Conservation (phyloP, 352 stramenopile species). For the Phytophthora pinifolia region DNA sequence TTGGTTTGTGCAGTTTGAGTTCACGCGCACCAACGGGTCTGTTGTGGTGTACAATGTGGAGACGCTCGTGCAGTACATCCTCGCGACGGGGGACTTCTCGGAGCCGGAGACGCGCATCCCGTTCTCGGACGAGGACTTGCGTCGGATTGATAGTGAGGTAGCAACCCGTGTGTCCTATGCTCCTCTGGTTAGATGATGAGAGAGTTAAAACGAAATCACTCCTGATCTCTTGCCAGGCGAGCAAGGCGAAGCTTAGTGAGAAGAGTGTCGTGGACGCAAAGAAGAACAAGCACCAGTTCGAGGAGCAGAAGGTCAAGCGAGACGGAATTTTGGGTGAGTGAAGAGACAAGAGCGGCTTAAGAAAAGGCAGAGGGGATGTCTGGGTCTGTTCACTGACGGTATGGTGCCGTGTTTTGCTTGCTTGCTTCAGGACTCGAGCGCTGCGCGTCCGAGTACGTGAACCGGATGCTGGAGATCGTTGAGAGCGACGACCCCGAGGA, state of each 20-base stretch:
- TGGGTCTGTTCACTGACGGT: neutral
- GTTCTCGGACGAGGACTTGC: constrained; percentile 83
- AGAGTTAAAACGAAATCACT: constrained; percentile 29
- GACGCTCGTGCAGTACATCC: constrained; percentile 86
- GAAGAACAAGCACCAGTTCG: constrained; percentile 75
- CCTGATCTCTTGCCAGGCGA: constrained; percentile 51
- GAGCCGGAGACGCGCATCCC: constrained; percentile 87
- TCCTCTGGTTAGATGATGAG: constrained; percentile 35
- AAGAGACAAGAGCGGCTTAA: neutral
- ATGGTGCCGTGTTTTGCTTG: neutral
- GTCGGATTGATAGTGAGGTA: constrained; percentile 74
- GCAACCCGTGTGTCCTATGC: constrained; percentile 16
- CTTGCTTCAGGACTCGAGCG: constrained; percentile 62
- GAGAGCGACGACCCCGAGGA: constrained; percentile 80
- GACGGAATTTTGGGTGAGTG: constrained; percentile 73
- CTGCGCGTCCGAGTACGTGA: constrained; percentile 85
- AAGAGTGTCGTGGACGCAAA: constrained; percentile 77
- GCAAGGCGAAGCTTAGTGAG: constrained; percentile 55
- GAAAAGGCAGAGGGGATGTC: too few relatives aligned
- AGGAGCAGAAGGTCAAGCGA: constrained; percentile 80
- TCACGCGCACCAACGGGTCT: constrained; percentile 79
- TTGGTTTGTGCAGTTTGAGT: constrained; percentile 65
- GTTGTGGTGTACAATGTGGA: constrained; percentile 88
- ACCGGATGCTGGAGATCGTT: constrained; percentile 85
- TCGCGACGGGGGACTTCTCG: constrained; percentile 87